These are phyloP conservation scores for Pythium brachiatum DNA, from an alignment of 352 stramenopile genomes.

Conservation along the genomic window DNA sequence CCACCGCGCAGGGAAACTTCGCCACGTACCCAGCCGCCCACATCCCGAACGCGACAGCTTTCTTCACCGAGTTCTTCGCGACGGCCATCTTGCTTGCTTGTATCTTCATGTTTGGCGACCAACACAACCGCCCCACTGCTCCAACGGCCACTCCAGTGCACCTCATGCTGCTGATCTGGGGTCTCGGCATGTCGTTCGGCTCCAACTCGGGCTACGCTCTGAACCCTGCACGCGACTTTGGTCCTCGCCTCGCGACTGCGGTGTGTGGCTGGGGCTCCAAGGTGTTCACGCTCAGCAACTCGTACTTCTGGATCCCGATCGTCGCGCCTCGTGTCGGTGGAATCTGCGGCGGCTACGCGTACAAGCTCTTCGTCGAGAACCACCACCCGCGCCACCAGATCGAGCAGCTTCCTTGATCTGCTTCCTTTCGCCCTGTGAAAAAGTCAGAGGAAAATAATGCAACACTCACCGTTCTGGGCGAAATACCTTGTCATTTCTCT, in stretches of 20 bases:
- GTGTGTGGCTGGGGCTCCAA: conserved; percentile 37
- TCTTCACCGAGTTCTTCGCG: conserved; percentile 50
- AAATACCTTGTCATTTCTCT: no score
- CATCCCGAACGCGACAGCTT: conserved; percentile 37
- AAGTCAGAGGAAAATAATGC: no score
- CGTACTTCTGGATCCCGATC: conserved; percentile 61
- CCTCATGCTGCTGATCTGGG: conserved; percentile 48
- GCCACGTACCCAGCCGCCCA: conserved; percentile 45
- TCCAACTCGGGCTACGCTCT: conserved; percentile 53
- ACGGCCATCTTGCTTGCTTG: conserved; percentile 41
- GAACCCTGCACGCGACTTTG: conserved; percentile 61
- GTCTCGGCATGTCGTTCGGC: conserved; percentile 57
- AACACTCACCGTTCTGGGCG: no score
- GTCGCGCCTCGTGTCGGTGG: conserved; percentile 40
- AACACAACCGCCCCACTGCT: conserved; percentile 43
- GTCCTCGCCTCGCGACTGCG: conserved; percentile 33
- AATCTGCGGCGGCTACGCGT: conserved; percentile 35
- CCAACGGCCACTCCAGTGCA: conserved; percentile 33
- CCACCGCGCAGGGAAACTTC: conserved; percentile 40
- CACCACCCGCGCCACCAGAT: conserved; percentile 38
- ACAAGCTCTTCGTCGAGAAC: conserved; percentile 42
- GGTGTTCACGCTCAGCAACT: conserved; percentile 42
- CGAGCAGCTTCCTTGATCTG: background rate
- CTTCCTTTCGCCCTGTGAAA: no score
- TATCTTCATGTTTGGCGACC: conserved; percentile 50